Base-by-base conservation (phyloP, 192 early-diverging fungal species). In the Martensiomyces pterosporus region DNA sequence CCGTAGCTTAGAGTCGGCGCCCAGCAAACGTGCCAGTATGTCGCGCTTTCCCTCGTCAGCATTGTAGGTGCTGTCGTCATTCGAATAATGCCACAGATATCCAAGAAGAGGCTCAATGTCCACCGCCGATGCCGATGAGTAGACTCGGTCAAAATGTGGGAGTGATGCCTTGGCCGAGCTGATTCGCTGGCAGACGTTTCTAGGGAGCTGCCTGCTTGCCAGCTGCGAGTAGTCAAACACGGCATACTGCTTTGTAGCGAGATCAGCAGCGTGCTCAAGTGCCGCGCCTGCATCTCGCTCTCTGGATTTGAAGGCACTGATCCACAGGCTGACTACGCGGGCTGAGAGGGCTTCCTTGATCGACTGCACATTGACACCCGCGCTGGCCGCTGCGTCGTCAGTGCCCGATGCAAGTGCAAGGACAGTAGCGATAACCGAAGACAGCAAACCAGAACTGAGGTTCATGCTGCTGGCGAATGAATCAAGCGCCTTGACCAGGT, bases 11-110 rank as follows among this genome's bases (percentile, higher is more conserved):
- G 19, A 39, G 37, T 64, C 53, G 39, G 32, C 35, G 10, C 33
- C 18, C 6, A 72, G 22, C 3, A 72, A 41, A n/a, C 57, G 43
- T 14, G 45, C 55, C 5, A 71, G 43, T 4, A 71, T 17, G 24
- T 9, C 46, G 37, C 52, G 49, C n/a, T 23, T 43, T 18, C 27
- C 43, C 2, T 19, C 13, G 22, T 46, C 47, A 9, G 2, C 22
- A 2, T n/a, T 42, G 1, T 39, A 44, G n/a, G 36, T 4, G 37
- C 43, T 24, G 14, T 25, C 23, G 14, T 40, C 33, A 8, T 32
- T 24, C 0, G 45, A 13, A 6, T 17, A 23, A 24, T 27, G 13
- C 48, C 55, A 61, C 60, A 63, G 13, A 17, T 29, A 16, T 9
- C 40, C 50, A 1, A 62, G 39, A 15, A 52, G 55, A 0, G 35